These are phyloP conservation scores for Penicillium sp. DNA, from an alignment of 2,329 filamentous ascomycete species.

Conservation along the genomic window DNA sequence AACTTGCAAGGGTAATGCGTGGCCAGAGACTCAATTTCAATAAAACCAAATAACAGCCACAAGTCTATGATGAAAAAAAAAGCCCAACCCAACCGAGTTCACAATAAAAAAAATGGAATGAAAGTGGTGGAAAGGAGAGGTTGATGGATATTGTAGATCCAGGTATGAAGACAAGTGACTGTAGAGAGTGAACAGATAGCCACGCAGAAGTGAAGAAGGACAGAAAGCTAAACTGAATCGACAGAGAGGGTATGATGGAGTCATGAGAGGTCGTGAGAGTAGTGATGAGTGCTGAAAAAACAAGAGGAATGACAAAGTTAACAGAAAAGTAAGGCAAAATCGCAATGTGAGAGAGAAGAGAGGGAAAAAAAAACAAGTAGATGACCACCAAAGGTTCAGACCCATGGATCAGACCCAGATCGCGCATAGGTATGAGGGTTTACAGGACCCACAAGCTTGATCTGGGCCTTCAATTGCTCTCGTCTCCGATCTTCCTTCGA, in stretches of 20 bases:
- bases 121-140: not conserved
- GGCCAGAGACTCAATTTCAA: not conserved
- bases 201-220: not conserved
- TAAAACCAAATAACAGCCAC: not conserved
- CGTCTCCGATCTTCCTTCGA: slow-evolving; percentile 39
- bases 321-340: not conserved
- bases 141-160: not conserved
- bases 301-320: not conserved
- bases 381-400: slow-evolving; percentile 16
- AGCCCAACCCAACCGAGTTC: not conserved
- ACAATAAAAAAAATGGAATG: not conserved
- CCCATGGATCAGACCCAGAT: slow-evolving; percentile 31
- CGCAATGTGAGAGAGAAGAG: slow-evolving; percentile 5
- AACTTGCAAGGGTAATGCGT: not conserved
- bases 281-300: not conserved
- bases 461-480: slow-evolving; percentile 43
- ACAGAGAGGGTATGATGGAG: slow-evolving; percentile 4
- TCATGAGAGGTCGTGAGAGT: slow-evolving; percentile 9
- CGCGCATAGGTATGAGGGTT: slow-evolving; percentile 30
- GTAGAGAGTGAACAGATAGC: not conserved
- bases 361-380: slow-evolving; percentile 2
- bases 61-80: not conserved
- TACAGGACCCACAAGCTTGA: slow-evolving; percentile 42
- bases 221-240: not conserved
- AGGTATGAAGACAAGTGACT: not conserved